Evolutionary conservation across 805 yeast species (phyloP), one percentile per base, ranked within the genome.

Genomic region (Candida qinlingensis): DNA sequence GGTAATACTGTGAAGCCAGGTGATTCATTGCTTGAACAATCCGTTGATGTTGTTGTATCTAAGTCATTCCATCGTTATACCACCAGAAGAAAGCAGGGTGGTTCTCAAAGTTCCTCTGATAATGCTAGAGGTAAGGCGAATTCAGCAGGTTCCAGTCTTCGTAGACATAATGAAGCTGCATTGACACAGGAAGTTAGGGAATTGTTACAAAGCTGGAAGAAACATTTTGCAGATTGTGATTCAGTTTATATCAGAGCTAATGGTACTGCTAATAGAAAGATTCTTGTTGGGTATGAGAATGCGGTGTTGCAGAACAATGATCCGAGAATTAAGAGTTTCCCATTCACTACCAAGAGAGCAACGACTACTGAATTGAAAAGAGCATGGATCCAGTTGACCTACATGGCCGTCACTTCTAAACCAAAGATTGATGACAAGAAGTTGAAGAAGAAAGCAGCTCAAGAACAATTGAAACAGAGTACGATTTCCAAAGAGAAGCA

Each of bases 81-180:
- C 3, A 90, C 97, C 1, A 81, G 99, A 71, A 77, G 97, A 54
- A 94, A 94, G 62, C 99, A 94, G 66, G 99, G 99, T 72, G 99
- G 99, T 1, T 79, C 97, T 0, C 99, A 94, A 64, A 80, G 91
- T 54, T 91, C 97, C 1, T 85, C 80, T 66, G 99, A 94, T 66
- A 88, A 85, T 60, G 86, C 96, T 1, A 80, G 85, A 55, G 98
- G 99, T 4, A 92, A 91, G 63, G 98, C 98, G 7, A 89, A 89
- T 53, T 89, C 97, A 28, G 99, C 97, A 0, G 99, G 99, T 45
- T 85, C 97, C 1, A 80, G 81, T 46, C 74, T 94, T 41, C 81
- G 99, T 70, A 75, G 99, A 52, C 83, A 89, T 58, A 92, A 91
- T 59, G 99, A 94, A 66, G 84, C 81, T 48, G 92, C 92, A 1